Percentiles rank a stretch among this genome's conserved stretches.
Conservation (phyloP, 371 early-diverging fungal genomes). For the Rhizopus delemar region DNA sequence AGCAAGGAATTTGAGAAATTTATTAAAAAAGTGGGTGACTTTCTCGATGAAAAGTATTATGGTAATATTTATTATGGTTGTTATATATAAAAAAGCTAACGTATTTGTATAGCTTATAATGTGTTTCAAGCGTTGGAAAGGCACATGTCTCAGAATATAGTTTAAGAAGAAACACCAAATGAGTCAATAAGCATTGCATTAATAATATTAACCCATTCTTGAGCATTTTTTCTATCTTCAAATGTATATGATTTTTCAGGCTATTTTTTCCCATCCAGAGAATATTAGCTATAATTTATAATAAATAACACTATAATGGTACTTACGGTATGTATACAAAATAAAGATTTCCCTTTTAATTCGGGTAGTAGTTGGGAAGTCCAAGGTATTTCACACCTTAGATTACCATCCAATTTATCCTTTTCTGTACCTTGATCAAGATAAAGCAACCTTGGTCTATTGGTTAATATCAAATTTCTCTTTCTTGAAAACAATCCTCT, state of each 20-base stretch:
- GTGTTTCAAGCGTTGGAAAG: not conserved
- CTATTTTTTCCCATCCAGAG: constrained; percentile 13
- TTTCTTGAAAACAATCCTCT: constrained; percentile 59
- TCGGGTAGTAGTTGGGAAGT: constrained; percentile 51
- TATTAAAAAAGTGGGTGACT: no score
- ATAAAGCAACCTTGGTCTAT: constrained; percentile 69
- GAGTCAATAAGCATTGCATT: constrained; percentile 53
- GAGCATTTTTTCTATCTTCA: constrained; percentile 56
- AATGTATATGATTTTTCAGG: constrained; percentile 62
- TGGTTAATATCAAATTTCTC: constrained; percentile 67
- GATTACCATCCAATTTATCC: constrained; percentile 35
- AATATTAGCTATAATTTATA: not conserved
- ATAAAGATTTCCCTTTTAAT: constrained; percentile 58
- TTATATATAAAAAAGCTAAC: no score
- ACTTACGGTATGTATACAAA: constrained; percentile 66
- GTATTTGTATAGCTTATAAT: not conserved
- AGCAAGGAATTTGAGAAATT: no score
- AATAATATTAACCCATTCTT: constrained; percentile 59
- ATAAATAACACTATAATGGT: not conserved
- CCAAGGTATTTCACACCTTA: constrained; percentile 63
- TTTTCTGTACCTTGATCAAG: constrained; percentile 59
- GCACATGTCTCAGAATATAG: not conserved
- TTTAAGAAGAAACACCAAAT: constrained; percentile 45
- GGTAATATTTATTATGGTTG: no score
- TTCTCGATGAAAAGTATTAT: no score